phyloP scores from a whole-genome alignment of 2,329 filamentous ascomycete species.

The Coniochaeta sp. region DNA sequence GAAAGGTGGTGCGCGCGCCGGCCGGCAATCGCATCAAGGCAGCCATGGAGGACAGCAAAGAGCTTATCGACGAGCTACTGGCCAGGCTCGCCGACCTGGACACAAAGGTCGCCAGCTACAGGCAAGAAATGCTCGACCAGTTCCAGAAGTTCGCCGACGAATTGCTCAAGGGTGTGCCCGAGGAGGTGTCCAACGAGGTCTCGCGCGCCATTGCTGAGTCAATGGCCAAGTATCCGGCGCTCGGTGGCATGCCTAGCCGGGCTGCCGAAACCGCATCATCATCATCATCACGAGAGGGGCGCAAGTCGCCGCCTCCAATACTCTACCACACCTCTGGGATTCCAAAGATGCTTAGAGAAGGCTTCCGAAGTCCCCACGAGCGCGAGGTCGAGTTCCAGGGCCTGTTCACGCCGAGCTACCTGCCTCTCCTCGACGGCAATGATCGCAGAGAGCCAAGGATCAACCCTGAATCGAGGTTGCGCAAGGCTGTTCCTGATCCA shows the following conservation, averaged over 20 bases:
- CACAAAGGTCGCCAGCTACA: conserved; percentile 48
- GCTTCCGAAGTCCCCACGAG: conserved; percentile 40
- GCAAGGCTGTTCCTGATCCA: too few species aligned
- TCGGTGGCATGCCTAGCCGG: conserved; percentile 27
- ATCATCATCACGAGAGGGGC: conserved; percentile 15
- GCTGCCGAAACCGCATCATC: conserved; percentile 10
- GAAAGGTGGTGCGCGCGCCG: too few species aligned
- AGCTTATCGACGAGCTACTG: conserved; percentile 44
- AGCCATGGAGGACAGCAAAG: conserved; percentile 42
- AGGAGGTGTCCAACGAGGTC: conserved; percentile 38
- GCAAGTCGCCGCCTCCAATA: conserved; percentile 30
- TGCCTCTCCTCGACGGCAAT: conserved; percentile 51
- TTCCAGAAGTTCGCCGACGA: conserved; percentile 48
- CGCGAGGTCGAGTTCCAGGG: conserved; percentile 54
- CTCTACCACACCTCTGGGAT: conserved; percentile 30
- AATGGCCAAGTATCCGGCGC: conserved; percentile 35
- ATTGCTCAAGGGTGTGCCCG: conserved; percentile 39
- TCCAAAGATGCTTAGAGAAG: conserved; percentile 19
- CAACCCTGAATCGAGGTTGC: not conserved
- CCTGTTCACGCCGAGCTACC: conserved; percentile 55
- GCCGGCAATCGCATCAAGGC: too few species aligned
- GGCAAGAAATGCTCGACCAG: conserved; percentile 48
- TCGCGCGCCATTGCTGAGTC: conserved; percentile 37
- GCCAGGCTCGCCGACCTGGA: conserved; percentile 50
- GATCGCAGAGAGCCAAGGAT: conserved; percentile 14